Base-by-base conservation (phyloP, 1,284 basidiomycete species). In the Sanghuangporus baumii region DNA sequence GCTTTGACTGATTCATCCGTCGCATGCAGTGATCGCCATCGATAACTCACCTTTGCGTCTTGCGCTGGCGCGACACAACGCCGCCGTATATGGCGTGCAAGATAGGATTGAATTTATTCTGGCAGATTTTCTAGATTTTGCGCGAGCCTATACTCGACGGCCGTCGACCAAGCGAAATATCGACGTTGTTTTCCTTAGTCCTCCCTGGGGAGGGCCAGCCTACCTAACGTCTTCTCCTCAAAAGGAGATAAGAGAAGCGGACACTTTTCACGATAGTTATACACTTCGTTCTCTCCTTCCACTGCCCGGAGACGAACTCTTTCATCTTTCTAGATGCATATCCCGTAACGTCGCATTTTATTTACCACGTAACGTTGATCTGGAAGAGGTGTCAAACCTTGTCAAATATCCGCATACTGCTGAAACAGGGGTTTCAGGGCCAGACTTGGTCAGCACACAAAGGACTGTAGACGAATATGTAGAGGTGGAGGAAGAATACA, bases 91-190 rank as follows among this genome's bases (percentile, higher is more conserved):
- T 70, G 96, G 96, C 34, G 95, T 99, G 18, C 88, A 89, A 14
- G 90, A 98, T 71, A 84, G 93, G 34, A 99, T 99, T 70, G 93
- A 95, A 66, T 98, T 98, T 71, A 82, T 99, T 50, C 82, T 92
- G n/a, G 83, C 82, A 1, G 96, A 98, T 76, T 97, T 90, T 72
- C 72, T 93, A 43, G 80, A 87, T 6, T 97, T 96, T 71, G 89
- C 89, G 1, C 76, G 81, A 16, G 75, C 86, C 0, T 85, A 85
- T 66, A 67, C 75, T n/a, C 74, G 78, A 34, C 71, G 75, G 47
- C 50, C 62, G 20, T 59, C 23, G 8, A 12, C 50, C 3, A 54
- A 46, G 54, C 69, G 81, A 26, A 83, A 80, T 61, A 87, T 96
- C 61, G 93, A 96, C 70, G 88, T 91, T 8, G 85, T 96, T 12